A percentile compares a stretch with the other conserved stretches of the same genome.
Evolutionary conservation across 768 basidiomycete genomes (phyloP).

Genomic region (Tylopilus cervinicoccineus): DNA sequence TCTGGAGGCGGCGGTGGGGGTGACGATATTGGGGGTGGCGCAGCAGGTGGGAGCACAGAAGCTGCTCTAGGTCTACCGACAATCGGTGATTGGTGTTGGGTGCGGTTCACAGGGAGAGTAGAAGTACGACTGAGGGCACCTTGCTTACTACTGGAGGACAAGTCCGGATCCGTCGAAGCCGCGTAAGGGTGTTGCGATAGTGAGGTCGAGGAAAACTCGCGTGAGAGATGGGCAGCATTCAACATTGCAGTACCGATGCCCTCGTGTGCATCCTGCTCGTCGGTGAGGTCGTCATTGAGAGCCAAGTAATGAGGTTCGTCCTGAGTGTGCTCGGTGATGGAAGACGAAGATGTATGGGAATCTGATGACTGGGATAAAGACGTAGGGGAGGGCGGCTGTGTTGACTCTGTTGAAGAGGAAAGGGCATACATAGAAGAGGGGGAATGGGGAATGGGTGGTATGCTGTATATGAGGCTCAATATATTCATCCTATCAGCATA

Average conservation of each 20-base stretch:
- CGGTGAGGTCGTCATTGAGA: conserved; percentile 21
- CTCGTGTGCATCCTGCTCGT: conserved; percentile 38
- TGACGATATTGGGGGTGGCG: conserved; percentile 58
- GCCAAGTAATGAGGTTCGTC: conserved; percentile 30
- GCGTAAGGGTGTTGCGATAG: conserved; percentile 51
- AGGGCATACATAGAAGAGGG: conserved; percentile 48
- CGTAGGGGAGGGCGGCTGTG: conserved; percentile 35
- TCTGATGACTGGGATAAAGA: conserved; percentile 40
- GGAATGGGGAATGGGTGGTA: conserved; percentile 70
- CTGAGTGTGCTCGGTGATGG: conserved; percentile 35
- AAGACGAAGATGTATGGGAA: conserved; percentile 48
- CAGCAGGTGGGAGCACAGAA: conserved; percentile 61
- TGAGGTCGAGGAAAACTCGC: conserved; percentile 24
- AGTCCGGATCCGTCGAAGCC: conserved; percentile 35
- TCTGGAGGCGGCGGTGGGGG: conserved; percentile 57
- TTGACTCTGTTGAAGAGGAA: conserved; percentile 37
- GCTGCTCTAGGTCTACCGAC: conserved; percentile 47
- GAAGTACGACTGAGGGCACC: conserved; percentile 32
- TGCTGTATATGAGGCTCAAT: conserved; percentile 83
- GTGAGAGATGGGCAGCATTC: conserved; percentile 29
- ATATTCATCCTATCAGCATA: conserved; percentile 95
- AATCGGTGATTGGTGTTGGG: conserved; percentile 20
- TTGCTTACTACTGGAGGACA: conserved; percentile 23
- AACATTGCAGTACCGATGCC: conserved; percentile 46
- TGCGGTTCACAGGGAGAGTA: conserved; percentile 31